Conservation (phyloP, 495 filamentous ascomycete species). For the Xylaria flabelliformis region DNA sequence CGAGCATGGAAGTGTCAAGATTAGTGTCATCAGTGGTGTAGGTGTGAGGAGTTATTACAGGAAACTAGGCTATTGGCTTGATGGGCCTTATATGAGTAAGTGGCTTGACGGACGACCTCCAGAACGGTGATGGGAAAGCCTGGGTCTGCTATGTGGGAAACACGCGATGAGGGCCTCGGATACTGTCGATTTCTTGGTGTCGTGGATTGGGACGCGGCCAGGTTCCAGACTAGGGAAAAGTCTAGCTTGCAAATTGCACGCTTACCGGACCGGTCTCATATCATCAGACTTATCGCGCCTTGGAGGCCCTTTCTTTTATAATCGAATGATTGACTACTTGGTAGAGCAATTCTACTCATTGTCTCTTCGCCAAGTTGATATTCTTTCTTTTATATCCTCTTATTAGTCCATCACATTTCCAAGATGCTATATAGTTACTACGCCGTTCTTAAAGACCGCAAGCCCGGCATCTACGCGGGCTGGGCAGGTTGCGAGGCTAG, state of each 20-base stretch:
- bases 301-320: too few species aligned
- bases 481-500: too few species aligned
- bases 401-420: too few species aligned
- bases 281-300: too few species aligned
- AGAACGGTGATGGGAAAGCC: slow-evolving; percentile 10
- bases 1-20: slow-evolving; percentile 92
- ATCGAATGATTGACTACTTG: too few species aligned
- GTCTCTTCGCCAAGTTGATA: too few species aligned
- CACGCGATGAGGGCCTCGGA: background rate
- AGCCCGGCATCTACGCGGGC: too few species aligned
- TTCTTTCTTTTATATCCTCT: too few species aligned
- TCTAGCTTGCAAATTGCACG: background rate
- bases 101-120: slow-evolving; percentile 53
- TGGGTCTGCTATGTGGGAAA: background rate
- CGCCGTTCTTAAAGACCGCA: too few species aligned
- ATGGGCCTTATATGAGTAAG: slow-evolving; percentile 92
- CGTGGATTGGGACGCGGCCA: background rate
- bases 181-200: background rate
- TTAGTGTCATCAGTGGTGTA: slow-evolving; percentile 93
- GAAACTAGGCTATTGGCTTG: slow-evolving; percentile 88
- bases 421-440: too few species aligned
- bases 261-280: too few species aligned
- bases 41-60: slow-evolving; percentile 93
- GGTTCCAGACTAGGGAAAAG: background rate
- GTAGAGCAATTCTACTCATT: too few species aligned